Base-by-base conservation (phyloP, 139 green algal genomes). In the Diplosphaera chodatii region DNA sequence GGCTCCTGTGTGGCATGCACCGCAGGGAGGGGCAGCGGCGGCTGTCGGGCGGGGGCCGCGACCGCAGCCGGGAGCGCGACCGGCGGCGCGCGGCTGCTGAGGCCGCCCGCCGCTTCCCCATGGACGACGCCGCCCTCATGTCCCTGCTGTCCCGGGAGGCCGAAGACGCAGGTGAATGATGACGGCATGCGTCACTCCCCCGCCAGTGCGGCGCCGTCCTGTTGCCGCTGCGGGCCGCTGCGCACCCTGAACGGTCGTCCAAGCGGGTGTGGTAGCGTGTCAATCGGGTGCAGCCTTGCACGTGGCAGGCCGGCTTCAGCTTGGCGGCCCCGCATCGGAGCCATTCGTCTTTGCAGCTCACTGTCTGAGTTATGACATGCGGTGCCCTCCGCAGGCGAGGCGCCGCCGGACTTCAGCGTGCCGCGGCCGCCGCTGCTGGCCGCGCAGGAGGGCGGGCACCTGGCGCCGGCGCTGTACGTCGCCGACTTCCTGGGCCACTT, bases 81-180 rank as follows among this genome's bases (percentile, higher is more conserved):
- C 55, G 69, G 37, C 63, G 72, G 66, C 71, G 72, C 0, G 28
- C 64, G 5, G 74, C 79, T 48, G 68, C 55, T 10, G 59, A 72
- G 59, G 77, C 74, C 30, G 81, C 77, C 40, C 75, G 76, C 48
- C 65, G 70, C 22, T 83, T 78, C 56, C 82, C 78, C 55, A 78
- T 81, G 32, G 77, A 88, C 28, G 87, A 90, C 34, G 32, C 88
- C 59, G 68, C 80, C 33, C 64, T 86, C 37, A 67, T 80, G 30
- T 69, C 73, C 2, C 69, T 74, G 71, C 77, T 84, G 40, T 27
- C 63, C 13, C 75, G 80, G 40, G 32, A 69, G 34, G 82, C 78
- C 13, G 32, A 69, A 18, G 64, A 75, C 8, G 66, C 76, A 2
- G 75, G 76, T 63, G 78, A 41, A n/a, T 68, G n/a, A n/a, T n/a